Conservation (phyloP, 2,329 filamentous ascomycete species). For the Pestalotiopsis sp. region DNA sequence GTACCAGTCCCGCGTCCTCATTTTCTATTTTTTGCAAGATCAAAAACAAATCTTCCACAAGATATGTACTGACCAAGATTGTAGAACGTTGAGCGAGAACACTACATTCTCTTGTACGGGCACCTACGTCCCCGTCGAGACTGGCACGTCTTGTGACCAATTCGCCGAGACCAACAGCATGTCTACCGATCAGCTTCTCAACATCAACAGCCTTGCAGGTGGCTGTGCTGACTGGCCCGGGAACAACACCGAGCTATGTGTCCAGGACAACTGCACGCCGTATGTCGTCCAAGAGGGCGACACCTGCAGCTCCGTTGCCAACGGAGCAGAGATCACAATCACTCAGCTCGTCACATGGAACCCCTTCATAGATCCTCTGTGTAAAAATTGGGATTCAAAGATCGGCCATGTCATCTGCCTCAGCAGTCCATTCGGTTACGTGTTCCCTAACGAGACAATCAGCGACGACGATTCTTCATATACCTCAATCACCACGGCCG, state of each 20-base stretch:
- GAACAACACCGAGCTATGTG: not conserved
- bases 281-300: conserved; percentile 22
- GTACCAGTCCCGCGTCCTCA: not conserved
- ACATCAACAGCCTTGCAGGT: not conserved
- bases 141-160: not conserved
- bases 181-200: not conserved
- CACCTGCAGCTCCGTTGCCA: conserved; percentile 24
- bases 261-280: not conserved
- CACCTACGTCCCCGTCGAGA: not conserved
- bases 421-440: not conserved
- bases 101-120: not conserved
- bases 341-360: conserved; percentile 28
- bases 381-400: conserved; percentile 22
- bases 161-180: not conserved
- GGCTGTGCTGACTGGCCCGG: not conserved
- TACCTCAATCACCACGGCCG: conserved; percentile 12
- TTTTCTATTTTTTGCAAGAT: not conserved
- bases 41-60: not conserved
- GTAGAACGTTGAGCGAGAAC: not conserved
- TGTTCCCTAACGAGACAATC: not conserved
- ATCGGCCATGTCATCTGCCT: conserved; percentile 24
- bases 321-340: conserved; percentile 19
- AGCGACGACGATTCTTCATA: not conserved
- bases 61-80: not conserved
- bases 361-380: conserved; percentile 23